These are phyloP conservation scores for Terfezia claveryi DNA, from an alignment of 495 filamentous ascomycete species.

Conservation along the genomic window DNA sequence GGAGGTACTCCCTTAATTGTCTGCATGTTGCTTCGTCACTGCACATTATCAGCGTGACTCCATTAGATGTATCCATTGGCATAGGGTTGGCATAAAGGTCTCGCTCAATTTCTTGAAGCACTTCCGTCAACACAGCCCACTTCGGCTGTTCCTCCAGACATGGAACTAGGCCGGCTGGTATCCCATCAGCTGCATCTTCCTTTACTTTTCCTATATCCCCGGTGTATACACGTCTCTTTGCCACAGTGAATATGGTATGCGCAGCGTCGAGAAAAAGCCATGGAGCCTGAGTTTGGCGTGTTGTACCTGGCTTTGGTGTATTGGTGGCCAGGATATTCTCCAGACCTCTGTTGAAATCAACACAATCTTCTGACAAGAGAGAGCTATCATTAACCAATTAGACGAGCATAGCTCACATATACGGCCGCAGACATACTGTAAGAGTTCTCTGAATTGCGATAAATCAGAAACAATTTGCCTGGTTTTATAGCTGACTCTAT, in stretches of 20 bases:
- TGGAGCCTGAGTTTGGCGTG: conserved; percentile 69
- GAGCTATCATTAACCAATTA: conserved; percentile 23
- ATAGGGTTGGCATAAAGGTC: conserved; percentile 69
- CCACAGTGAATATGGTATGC: conserved; percentile 78
- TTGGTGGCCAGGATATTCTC: conserved; percentile 86
- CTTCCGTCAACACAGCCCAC: conserved; percentile 66
- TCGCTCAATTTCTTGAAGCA: conserved; percentile 80
- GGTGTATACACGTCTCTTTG: conserved; percentile 73
- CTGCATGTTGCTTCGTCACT: conserved; percentile 68
- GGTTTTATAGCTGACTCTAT: conserved; percentile 84
- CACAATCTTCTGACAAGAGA: conserved; percentile 69
- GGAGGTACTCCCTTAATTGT: conserved; percentile 75
- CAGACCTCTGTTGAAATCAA: conserved; percentile 68
- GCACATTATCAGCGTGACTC: conserved; percentile 87
- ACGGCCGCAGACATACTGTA: conserved; percentile 33
- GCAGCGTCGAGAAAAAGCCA: conserved; percentile 95
- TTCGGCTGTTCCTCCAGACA: conserved; percentile 88
- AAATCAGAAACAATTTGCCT: conserved; percentile 82
- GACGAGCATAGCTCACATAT: background rate
- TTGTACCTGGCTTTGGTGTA: conserved; percentile 69
- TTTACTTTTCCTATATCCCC: conserved; percentile 34
- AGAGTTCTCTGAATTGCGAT: conserved; percentile 61
- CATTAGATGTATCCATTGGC: conserved; percentile 61
- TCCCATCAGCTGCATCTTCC: conserved; percentile 21
- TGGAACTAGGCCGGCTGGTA: conserved; percentile 54